phyloP scores from a whole-genome alignment of 1,139 yeast genomes.

The Candida pseudoviswanathii region DNA sequence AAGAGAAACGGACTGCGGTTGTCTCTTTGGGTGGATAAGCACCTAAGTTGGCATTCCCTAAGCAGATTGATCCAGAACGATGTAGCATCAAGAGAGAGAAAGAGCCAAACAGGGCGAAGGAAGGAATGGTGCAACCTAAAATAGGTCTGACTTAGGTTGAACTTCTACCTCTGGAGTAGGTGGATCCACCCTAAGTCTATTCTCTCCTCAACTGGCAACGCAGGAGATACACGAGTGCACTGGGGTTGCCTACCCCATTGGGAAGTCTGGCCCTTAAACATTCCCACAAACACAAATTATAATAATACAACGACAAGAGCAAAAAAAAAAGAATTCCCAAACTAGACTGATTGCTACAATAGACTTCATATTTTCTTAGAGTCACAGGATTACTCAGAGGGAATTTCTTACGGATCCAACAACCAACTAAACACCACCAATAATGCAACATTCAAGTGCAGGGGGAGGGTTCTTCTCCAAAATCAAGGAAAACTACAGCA shows the following conservation, averaged over 20 bases:
- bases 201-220: background rate
- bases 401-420: background rate
- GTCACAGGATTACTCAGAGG: background rate
- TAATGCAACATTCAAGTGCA: constrained; percentile 9
- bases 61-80: too few relatives aligned
- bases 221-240: background rate
- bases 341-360: background rate
- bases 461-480: constrained; percentile 34
- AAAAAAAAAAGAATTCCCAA: background rate
- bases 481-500: constrained; percentile 38
- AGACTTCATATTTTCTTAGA: too few relatives aligned
- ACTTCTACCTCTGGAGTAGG: background rate
- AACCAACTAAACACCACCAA: background rate
- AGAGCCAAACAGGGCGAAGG: background rate
- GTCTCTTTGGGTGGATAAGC: too few relatives aligned
- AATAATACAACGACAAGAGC: background rate
- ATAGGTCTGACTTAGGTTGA: background rate
- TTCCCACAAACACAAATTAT: background rate
- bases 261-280: constrained; percentile 3
- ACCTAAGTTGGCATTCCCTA: too few relatives aligned
- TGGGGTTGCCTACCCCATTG: background rate
- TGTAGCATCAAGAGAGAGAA: background rate
- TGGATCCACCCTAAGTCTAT: background rate
- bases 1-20: too few relatives aligned
- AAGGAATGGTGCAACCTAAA: too few relatives aligned